These are phyloP conservation scores for Nasturtium officinale DNA, from an alignment of 345 rosid species.

Conservation along the genomic window DNA sequence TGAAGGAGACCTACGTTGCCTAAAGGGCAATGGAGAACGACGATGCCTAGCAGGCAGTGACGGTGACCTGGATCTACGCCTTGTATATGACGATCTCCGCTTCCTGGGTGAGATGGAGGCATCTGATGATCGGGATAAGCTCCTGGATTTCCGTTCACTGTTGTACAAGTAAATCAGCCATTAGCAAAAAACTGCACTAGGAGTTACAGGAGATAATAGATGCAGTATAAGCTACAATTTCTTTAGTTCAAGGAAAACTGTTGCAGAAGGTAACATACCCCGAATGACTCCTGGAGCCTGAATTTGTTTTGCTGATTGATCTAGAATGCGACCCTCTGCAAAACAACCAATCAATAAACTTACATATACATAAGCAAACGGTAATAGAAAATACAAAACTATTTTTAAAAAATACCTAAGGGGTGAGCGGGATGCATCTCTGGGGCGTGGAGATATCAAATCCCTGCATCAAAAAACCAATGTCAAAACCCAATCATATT, in stretches of 20 bases:
- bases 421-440: conserved; percentile 43
- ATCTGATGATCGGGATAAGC: conserved; percentile 67
- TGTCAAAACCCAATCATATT: conserved; percentile 4
- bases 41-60: conserved; percentile 23
- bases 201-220: background rate
- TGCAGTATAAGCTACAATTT: conserved; percentile 3
- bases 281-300: conserved; percentile 68
- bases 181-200: conserved; percentile 24
- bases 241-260: background rate
- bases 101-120: conserved; percentile 60
- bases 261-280: conserved; percentile 47
- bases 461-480: conserved; percentile 40
- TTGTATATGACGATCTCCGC: conserved; percentile 51
- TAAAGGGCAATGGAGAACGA: conserved; percentile 37
- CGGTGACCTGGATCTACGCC: conserved; percentile 61
- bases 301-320: conserved; percentile 57
- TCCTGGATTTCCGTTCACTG: conserved; percentile 62
- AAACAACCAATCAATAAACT: conserved; percentile 28
- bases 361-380: background rate
- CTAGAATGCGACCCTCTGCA: conserved; percentile 60
- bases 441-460: conserved; percentile 47
- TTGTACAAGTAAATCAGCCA: conserved; percentile 32
- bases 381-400: background rate
- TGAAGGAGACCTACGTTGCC: conserved; percentile 46
- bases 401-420: conserved; percentile 39